phyloP scores from a whole-genome alignment of 1,139 yeast species.

The Tardiomyces depauwii region DNA sequence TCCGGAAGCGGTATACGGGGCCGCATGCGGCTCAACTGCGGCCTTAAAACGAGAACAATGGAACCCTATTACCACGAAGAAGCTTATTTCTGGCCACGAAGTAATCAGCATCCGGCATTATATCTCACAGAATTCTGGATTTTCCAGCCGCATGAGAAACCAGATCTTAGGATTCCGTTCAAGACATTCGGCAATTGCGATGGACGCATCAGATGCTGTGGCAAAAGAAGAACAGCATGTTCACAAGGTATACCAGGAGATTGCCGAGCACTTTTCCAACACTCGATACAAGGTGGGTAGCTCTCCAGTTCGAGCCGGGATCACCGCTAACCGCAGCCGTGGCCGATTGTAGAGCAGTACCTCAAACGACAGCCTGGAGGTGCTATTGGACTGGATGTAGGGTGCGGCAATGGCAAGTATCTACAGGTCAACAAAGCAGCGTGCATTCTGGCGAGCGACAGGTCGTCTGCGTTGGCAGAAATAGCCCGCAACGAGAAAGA shows the following conservation, averaged over 20 bases:
- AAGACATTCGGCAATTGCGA: background rate
- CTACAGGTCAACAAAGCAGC: constrained; percentile 57
- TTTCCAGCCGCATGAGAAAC: no score
- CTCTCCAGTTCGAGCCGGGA: background rate
- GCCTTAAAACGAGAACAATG: no score
- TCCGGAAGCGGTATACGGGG: no score
- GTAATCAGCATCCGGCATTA: no score
- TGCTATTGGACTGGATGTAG: constrained; percentile 47
- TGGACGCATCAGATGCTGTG: constrained; percentile 6
- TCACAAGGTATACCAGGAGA: constrained; percentile 82
- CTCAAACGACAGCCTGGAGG: constrained; percentile 34
- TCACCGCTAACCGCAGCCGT: constrained; percentile 36
- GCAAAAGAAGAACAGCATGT: constrained; percentile 67
- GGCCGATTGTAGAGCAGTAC: constrained; percentile 88
- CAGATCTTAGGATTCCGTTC: background rate
- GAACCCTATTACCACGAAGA: no score
- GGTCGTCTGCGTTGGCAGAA: constrained; percentile 62
- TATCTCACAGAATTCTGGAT: background rate
- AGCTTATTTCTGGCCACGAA: no score
- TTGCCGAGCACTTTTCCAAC: constrained; percentile 85
- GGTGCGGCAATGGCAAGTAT: constrained; percentile 96
- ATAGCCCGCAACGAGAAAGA: constrained; percentile 44
- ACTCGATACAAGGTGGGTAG: constrained; percentile 51
- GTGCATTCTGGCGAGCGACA: constrained; percentile 70
- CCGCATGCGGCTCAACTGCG: no score